Evolutionary conservation across 2,329 filamentous ascomycete genomes (phyloP), one percentile per base, ranked within the genome.

Genomic region (Aspergillus flavus): DNA sequence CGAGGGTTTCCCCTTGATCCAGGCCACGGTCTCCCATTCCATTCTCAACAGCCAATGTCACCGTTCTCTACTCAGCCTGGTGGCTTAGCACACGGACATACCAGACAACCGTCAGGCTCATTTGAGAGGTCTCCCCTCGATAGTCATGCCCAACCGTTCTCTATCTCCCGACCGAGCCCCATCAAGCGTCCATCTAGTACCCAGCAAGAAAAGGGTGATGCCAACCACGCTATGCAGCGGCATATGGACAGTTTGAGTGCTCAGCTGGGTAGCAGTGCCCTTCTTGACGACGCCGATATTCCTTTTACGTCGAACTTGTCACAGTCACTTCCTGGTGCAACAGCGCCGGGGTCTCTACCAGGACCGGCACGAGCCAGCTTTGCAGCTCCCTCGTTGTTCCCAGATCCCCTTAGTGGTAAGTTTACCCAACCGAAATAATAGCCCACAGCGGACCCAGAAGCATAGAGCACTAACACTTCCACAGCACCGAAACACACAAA

Each of bases 191-290:
- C 95, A 0, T 89, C 89, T 19, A 97, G 93, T 75, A 87, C 85
- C 11, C 85, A 86, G 34, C 82, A 81, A 60, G 84, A 84, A 48
- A 78, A 75, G 60, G 75, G 75, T 45, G 75, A 78, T 34, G 75
- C 79, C 34, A 79, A 82, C 23, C 73, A 75, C 63, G 75, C 74
- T 48, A 74, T 76, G 1, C 83, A 84, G 30, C 79, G 82, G 32
- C 88, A 90, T 61, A 81, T 93, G 23, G 92, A 94, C 61, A 87
- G 92, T 56, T 80, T 91, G 60, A 90, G 89, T 66, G 87, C 90
- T 64, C 93, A 95, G 70, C 84, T 99, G 30, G 95, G 95, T 14
- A 98, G 94, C 77, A 94, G 93, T 71, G 95, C 94, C 14, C 83
- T 99, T 14, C 83, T 98, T 48, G 88, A 89, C 66, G 88, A 90